Evolutionary conservation across 2,329 filamentous ascomycete species (phyloP), one percentile per base, ranked within the genome.

Genomic region (Huntiella moniliformis): DNA sequence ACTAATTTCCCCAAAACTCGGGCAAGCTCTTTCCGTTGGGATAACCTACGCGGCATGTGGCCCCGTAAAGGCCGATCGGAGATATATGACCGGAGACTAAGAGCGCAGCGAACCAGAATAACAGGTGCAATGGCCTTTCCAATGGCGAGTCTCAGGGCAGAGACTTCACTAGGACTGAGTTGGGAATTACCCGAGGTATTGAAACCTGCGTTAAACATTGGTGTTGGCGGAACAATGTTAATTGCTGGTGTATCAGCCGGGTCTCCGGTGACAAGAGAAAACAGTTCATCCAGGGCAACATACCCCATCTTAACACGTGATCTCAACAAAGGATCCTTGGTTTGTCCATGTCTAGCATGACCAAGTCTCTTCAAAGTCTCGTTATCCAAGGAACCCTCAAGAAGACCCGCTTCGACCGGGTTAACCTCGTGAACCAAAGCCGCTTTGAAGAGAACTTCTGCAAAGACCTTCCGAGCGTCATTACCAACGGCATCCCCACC

Each of bases 11-110:
- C 62, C 13, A 96, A 65, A 17, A 87, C 68, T 55, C 82, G 80
- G 4, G 82, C 58, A 8, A 98, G 63, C 57, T 94, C 91, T 51
- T 73, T 78, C 38, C 83, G 73, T 56, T 94, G 83, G 6, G 76
- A 79, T 4, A 84, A 67, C 0, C 88, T 88, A 58, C 91, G 83
- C 4, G 91, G 91, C 77, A 92, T 91, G 42, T 78, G 73, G 0
- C 91, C 87, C 11, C 91, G 72, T 15, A 98, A 66, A 1, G 88
- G 87, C 57, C 95, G 88, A 59, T 98, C 91, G 3, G 86, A 82
- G 39, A 92, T 78, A 57, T 93, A 96, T 1, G 79, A 70, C 47
- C 84, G 78, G n/a, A 96, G 63, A 0, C 83, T 78, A 12, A 94
- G 66, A 0, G 82, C 85, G 10, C 82, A 77, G 2, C 91, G 77